Evolutionary conservation across 192 early-diverging fungal species (phyloP).

Genomic region (Coemansia sp.): DNA sequence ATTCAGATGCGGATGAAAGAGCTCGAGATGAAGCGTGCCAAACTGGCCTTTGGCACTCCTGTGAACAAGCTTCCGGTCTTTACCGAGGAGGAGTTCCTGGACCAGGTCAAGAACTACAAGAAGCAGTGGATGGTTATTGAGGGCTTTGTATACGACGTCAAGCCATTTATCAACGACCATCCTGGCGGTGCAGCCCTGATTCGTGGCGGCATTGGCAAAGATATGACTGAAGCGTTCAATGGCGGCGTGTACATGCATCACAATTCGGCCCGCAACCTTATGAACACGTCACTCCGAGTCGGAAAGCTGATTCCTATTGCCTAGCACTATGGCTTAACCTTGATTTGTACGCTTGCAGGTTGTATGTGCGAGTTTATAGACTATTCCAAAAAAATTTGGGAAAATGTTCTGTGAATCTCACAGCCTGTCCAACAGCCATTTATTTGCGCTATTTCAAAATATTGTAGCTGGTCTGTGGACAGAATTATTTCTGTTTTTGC

Average conservation of each 20-base stretch:
- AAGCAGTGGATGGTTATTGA: constrained; percentile 82
- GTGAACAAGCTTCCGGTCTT: constrained; percentile 68
- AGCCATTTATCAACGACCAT: constrained; percentile 80
- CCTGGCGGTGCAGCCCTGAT: constrained; percentile 82
- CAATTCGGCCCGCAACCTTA: constrained; percentile 83
- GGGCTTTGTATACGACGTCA: constrained; percentile 79
- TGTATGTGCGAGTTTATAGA: too few relatives aligned
- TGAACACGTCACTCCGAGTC: constrained; percentile 48
- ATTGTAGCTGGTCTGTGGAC: too few relatives aligned
- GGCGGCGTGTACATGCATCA: constrained; percentile 91
- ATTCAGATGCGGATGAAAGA: constrained; percentile 82
- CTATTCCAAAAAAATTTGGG: too few relatives aligned
- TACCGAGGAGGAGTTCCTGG: constrained; percentile 64
- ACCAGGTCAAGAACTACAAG: constrained; percentile 64
- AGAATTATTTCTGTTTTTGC: too few relatives aligned
- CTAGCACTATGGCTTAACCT: too few relatives aligned
- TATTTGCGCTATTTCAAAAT: too few relatives aligned
- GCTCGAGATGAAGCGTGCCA: constrained; percentile 58
- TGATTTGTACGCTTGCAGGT: too few relatives aligned
- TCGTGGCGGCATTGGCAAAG: constrained; percentile 73
- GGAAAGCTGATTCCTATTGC: constrained; percentile 3
- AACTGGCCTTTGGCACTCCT: constrained; percentile 74
- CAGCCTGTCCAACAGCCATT: too few relatives aligned
- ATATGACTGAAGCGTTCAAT: constrained; percentile 83
- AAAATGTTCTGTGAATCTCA: too few relatives aligned